Base-by-base conservation (phyloP, 2,329 filamentous ascomycete species). In the Saccharata proteae region DNA sequence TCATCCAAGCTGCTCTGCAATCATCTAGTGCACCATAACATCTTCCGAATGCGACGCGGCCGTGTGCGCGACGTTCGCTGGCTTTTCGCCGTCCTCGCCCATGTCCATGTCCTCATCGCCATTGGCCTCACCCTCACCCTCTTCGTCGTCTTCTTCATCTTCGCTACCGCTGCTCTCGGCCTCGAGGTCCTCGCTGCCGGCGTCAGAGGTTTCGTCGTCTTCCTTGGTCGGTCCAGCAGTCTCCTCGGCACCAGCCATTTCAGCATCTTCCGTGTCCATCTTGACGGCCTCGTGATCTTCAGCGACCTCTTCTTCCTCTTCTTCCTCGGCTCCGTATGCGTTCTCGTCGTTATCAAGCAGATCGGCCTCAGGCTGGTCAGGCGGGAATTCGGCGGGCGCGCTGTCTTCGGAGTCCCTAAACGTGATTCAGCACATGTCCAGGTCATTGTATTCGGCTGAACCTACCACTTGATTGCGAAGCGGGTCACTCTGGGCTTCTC, bases 391-490 rank as follows among this genome's bases (percentile, higher is more conserved):
- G 41, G 90, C 77, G 3, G 90, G 90, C 17, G 90, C 90, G 54
- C 85, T 90, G 43, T 86, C 88, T 51, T 98, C 90, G n/a, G 83
- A 90, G 53, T 98, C 90, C 86, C 86, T 94, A 41, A 23, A 7
- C 19, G n/a, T n/a, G n/a, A n/a, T n/a, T n/a, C n/a, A 27, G 15
- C n/a, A 19, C n/a, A 18, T 24, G 6, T 26, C 34, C 51, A 32
- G 54, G 45, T 29, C 15, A n/a, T n/a, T n/a, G n/a, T n/a, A n/a
- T n/a, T n/a, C n/a, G n/a, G n/a, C n/a, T n/a, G n/a, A 26, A 60
- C 72, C 36, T 70, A 93, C 90, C 90, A 98, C 64, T 98, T 98
- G 63, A 98, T 98, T 26, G 86, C 85, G 52, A 98, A 98, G 42
- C 90, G 77, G 17, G 90, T 98, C 30, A 98, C 90, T 59, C 90